phyloP scores from a whole-genome alignment of 2,329 filamentous ascomycete species.

The Fusarium redolens region DNA sequence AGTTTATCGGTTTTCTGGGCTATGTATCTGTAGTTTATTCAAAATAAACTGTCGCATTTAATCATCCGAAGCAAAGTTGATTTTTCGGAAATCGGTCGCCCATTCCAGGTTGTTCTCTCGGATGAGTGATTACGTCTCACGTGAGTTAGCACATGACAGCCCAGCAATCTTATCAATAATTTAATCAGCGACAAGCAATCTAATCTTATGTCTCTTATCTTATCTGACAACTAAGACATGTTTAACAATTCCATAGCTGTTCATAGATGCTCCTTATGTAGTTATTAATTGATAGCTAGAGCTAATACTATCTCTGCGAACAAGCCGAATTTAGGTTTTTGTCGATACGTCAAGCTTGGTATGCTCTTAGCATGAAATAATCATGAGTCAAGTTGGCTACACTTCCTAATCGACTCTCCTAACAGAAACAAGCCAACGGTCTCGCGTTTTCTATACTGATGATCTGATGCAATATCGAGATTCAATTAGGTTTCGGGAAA shows the following conservation, averaged over 20 bases:
- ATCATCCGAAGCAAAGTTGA: rapidly evolving
- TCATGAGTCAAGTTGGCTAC: neutral
- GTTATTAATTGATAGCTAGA: rapidly evolving
- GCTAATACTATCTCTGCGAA: rapidly evolving
- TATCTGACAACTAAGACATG: neutral
- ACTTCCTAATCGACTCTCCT: neutral
- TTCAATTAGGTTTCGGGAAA: rapidly evolving
- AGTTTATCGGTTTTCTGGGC: rapidly evolving
- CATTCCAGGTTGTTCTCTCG: neutral
- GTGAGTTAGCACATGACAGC: neutral
- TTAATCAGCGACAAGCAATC: neutral
- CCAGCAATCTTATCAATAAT: neutral
- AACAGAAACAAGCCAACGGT: rapidly evolving
- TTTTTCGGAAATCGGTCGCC: rapidly evolving
- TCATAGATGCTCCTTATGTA: neutral
- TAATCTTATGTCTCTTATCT: neutral
- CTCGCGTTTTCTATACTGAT: rapidly evolving
- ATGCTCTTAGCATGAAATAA: too few species aligned
- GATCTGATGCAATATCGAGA: rapidly evolving
- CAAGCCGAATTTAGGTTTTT: rapidly evolving
- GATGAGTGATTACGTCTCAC: rapidly evolving
- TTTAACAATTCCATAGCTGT: neutral
- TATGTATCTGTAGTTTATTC: too few species aligned
- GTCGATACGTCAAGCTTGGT: too few species aligned
- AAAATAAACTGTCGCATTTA: rapidly evolving